Base-by-base conservation (phyloP, 1,139 yeast species). In the Wickerhamomyces sp. region DNA sequence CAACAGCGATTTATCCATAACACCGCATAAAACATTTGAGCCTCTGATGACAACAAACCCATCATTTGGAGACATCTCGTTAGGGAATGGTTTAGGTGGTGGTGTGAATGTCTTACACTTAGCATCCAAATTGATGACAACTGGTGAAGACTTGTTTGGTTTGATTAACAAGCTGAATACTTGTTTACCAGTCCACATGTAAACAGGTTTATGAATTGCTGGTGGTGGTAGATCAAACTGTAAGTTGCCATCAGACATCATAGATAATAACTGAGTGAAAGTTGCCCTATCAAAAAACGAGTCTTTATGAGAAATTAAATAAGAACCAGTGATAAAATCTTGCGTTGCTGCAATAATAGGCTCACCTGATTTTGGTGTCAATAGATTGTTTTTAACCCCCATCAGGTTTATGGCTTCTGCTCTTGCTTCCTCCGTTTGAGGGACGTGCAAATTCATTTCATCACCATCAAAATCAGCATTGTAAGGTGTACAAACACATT, bases 381-480 rank as follows among this genome's bases (percentile, higher is more conserved):
- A 74, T 48, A 94, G 70, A 59, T 94, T 94, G 58, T 90, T 85
- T 57, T 94, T 94, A 33, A 94, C 98, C 38, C 98, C 98, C 99
- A 94, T 94, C 55, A 94, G 72, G 55, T 87, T 87, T 62, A 92
- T 88, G 15, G 98, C 98, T 64, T 94, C 98, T 0, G 98, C 95
- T 52, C 98, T 73, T 1, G 98, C 98, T 64, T 94, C 99, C 64
- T 94, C 98, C 0, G 98, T 92, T 65, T 94, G 99, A 3, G 98
- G 98, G 33, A 94, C 98, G 59, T 94, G 99, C 59, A 94, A 72
- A 63, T 94, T 94, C 99, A 94, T 94, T 65, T 94, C 99, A 65
- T 94, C 99, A 63, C 99, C 99, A 64, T 94, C 99, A 59, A 94
- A 94, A 76, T 94, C 99, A 31, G 99, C 99, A 63, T 94, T 94